Percentiles rank a stretch among this genome's conserved stretches.
These are phyloP conservation scores for Trametes cinnabarina DNA, from an alignment of 768 basidiomycete genomes.

Conservation along the genomic window DNA sequence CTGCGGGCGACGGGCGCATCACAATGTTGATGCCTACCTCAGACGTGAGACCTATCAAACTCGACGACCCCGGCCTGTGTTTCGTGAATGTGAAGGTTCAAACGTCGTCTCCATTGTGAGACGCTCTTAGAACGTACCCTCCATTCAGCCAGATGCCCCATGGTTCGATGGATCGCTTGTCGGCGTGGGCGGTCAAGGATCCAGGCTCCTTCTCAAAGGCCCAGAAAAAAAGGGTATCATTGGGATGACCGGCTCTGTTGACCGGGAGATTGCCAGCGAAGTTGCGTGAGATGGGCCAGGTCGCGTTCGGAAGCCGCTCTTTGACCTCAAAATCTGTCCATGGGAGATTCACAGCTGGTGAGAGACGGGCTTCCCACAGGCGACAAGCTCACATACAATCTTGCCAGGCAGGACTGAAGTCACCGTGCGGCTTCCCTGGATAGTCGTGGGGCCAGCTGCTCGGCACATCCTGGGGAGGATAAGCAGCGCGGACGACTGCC, in stretches of 20 bases:
- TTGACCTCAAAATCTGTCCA: slow-evolving; percentile 35
- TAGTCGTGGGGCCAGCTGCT: slow-evolving; percentile 40
- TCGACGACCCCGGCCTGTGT: slow-evolving; percentile 64
- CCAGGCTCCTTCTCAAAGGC: slow-evolving; percentile 37
- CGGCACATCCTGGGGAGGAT: background rate
- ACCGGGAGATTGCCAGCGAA: slow-evolving; percentile 38
- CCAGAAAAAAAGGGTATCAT: slow-evolving; percentile 42
- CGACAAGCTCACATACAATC: slow-evolving; percentile 25
- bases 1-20: background rate
- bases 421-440: slow-evolving; percentile 38
- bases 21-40: slow-evolving; percentile 36
- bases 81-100: background rate
- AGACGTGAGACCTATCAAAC: slow-evolving; percentile 59
- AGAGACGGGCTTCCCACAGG: background rate
- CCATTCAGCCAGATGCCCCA: slow-evolving; percentile 41
- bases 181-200: slow-evolving; percentile 32
- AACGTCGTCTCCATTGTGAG: background rate
- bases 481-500: background rate
- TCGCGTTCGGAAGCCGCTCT: slow-evolving; percentile 33
- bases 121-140: slow-evolving; percentile 21
- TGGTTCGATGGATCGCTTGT: slow-evolving; percentile 26
- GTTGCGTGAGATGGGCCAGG: slow-evolving; percentile 31
- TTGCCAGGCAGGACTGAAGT: slow-evolving; percentile 34
- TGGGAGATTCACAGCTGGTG: background rate
- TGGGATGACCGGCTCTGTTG: slow-evolving; percentile 30